Percentiles rank a stretch among this genome's conserved stretches.
These are phyloP conservation scores for Tulasnella sp. DNA, from an alignment of 768 basidiomycete species.

Conservation along the genomic window DNA sequence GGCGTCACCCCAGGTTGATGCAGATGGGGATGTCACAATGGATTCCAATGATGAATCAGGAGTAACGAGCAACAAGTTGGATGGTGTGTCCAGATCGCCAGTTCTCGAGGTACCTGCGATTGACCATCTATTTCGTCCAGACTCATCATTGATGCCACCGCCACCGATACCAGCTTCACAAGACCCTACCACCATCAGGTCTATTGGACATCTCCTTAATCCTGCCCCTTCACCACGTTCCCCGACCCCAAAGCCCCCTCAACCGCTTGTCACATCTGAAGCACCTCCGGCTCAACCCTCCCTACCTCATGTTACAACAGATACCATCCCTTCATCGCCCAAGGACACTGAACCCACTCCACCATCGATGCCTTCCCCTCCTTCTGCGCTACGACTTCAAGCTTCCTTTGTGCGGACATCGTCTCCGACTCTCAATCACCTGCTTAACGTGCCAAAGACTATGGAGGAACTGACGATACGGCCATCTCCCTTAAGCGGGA, in stretches of 20 bases:
- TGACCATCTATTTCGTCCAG: neutral
- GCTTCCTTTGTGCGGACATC: neutral
- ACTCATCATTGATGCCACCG: neutral
- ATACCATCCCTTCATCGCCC: neutral
- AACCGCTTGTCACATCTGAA: neutral
- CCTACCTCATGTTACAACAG: neutral
- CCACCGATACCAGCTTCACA: neutral
- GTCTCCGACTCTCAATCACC: neutral
- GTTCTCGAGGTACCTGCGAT: too few relatives aligned
- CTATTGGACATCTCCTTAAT: constrained; percentile 4
- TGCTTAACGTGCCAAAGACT: neutral
- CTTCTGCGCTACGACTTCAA: neutral
- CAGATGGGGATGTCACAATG: neutral
- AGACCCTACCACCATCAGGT: neutral
- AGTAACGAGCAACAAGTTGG: neutral
- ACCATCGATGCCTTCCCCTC: neutral
- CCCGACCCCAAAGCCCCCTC: neutral
- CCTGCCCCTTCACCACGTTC: constrained; percentile 1
- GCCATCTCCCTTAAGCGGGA: neutral
- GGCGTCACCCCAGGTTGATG: neutral
- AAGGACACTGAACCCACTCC: neutral
- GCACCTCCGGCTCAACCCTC: neutral
- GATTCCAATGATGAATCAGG: neutral
- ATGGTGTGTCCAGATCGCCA: neutral
- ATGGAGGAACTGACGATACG: neutral